Evolutionary conservation across 768 basidiomycete genomes (phyloP).

Genomic region (Coprinopsis cinerea): DNA sequence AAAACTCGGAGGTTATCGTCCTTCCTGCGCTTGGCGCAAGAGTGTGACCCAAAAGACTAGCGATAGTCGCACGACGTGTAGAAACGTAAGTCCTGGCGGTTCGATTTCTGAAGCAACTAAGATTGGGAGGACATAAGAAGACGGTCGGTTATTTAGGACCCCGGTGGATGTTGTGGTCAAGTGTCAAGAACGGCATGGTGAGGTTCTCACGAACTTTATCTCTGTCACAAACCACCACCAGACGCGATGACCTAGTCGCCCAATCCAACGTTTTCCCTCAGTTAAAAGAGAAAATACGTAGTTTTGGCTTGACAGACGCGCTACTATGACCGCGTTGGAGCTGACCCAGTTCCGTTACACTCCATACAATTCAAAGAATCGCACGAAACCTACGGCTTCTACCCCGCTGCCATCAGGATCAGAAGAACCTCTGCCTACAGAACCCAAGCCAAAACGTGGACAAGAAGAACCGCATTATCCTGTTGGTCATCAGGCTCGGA

Average conservation of each 20-base stretch:
- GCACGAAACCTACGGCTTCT: not conserved
- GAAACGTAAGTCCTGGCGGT: no score
- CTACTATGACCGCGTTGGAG: not conserved
- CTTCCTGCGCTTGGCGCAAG: no score
- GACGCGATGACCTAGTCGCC: no score
- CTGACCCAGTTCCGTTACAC: not conserved
- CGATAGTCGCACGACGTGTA: no score
- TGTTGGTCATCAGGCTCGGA: conserved; percentile 20
- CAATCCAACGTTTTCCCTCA: not conserved
- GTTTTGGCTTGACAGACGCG: not conserved
- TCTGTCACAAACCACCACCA: not conserved
- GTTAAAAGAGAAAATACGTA: not conserved
- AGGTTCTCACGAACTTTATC: not conserved
- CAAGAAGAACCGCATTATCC: conserved; percentile 19
- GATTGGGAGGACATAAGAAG: not conserved
- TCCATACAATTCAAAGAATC: not conserved
- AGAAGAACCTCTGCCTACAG: not conserved
- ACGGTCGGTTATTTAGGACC: not conserved
- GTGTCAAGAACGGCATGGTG: not conserved
- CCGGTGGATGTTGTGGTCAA: not conserved
- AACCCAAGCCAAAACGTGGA: not conserved
- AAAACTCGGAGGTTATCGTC: no score
- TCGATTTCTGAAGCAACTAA: no score
- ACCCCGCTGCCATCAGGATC: not conserved
- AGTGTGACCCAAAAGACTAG: no score